Conservation (phyloP, 1,284 basidiomycete species). For the Agaricales sp. region DNA sequence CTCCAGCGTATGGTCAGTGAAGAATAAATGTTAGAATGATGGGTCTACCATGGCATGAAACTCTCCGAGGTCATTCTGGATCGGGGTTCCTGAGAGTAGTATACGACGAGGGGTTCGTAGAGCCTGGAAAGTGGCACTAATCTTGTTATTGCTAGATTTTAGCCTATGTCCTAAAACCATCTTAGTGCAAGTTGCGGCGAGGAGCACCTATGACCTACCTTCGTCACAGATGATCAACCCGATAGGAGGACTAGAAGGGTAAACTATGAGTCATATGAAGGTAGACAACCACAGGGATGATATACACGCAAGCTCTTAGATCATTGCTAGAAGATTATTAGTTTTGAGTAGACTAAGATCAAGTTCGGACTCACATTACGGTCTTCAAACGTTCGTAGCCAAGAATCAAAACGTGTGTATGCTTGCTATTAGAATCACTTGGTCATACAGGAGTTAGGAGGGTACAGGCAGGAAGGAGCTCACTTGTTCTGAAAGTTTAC, state of each 20-base stretch:
- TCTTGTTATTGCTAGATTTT: constrained; percentile 90
- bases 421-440: constrained; percentile 37
- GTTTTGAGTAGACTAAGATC: background rate
- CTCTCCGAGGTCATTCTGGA: constrained; percentile 94
- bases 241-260: constrained; percentile 60
- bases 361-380: constrained; percentile 52
- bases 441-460: constrained; percentile 6
- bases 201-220: constrained; percentile 34
- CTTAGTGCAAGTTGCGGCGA: background rate
- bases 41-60: constrained; percentile 84
- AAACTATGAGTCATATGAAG: background rate
- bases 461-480: constrained; percentile 12
- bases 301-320: constrained; percentile 4
- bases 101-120: constrained; percentile 68
- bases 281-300: background rate
- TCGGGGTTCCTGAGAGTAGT: constrained; percentile 94
- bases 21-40: constrained; percentile 4
- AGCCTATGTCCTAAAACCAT: constrained; percentile 70
- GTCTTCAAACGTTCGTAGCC: constrained; percentile 89
- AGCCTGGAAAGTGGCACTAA: constrained; percentile 79
- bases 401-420: constrained; percentile 84
- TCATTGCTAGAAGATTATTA: constrained; percentile 12
- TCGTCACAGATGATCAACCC: constrained; percentile 96
- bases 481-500: constrained; percentile 71
- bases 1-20: constrained; percentile 24